Evolutionary conservation across 148 eudicot genomes (phyloP).

Genomic region (Polygonum maritimum): DNA sequence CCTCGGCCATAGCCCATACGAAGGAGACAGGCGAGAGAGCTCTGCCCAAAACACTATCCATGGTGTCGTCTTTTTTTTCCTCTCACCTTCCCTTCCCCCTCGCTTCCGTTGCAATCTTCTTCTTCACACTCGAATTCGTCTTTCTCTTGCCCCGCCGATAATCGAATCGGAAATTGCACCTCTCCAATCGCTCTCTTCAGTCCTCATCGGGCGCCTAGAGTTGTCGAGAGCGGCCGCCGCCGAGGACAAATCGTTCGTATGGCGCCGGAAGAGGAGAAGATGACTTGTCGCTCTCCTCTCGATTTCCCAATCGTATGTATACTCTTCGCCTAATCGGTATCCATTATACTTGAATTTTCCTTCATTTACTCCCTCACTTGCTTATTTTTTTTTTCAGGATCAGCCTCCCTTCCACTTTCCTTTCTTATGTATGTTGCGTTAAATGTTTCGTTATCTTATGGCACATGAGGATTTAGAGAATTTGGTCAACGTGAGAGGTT

Average conservation of each 20-base stretch:
- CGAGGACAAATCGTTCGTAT: constrained; percentile 40
- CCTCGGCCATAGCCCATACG: background rate
- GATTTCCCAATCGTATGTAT: constrained; percentile 75
- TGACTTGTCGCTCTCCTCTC: constrained; percentile 85
- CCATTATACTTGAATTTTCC: background rate
- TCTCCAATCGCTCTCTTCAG: background rate
- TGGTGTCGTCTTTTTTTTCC: no score
- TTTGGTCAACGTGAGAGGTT: no score
- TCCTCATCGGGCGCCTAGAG: background rate
- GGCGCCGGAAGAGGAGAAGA: constrained; percentile 86
- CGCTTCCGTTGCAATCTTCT: background rate
- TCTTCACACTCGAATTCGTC: background rate
- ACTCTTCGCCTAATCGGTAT: background rate
- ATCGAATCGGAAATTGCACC: background rate
- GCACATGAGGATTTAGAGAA: no score
- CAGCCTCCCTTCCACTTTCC: no score
- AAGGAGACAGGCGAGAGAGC: background rate
- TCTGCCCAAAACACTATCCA: constrained; percentile 1
- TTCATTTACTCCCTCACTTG: background rate
- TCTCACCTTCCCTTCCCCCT: background rate
- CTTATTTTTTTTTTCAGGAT: no score
- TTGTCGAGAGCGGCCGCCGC: background rate
- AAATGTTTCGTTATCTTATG: no score
- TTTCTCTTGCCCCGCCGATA: background rate
- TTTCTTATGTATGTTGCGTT: no score